Evolutionary conservation across 2,329 filamentous ascomycete genomes (phyloP).

Genomic region (Penicillium digitatum): DNA sequence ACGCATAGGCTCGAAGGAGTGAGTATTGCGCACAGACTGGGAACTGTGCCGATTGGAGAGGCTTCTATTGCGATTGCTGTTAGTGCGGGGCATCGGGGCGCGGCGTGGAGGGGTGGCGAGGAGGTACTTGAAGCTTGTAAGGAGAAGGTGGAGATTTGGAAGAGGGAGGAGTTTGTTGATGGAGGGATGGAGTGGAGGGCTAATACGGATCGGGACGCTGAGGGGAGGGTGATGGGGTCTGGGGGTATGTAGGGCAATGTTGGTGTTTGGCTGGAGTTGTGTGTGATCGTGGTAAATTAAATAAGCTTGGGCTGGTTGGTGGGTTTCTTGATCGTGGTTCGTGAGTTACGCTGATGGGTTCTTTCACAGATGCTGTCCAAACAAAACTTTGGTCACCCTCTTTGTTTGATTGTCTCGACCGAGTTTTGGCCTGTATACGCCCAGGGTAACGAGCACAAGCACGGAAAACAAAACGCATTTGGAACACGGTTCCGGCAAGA

Average conservation of each 20-base stretch:
- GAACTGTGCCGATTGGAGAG: slow-evolving; percentile 81
- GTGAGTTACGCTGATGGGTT: background rate
- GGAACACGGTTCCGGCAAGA: slow-evolving; percentile 11
- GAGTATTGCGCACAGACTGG: slow-evolving; percentile 78
- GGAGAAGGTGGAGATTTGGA: slow-evolving; percentile 88
- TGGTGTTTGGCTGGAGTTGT: background rate
- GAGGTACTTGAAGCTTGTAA: slow-evolving; percentile 86
- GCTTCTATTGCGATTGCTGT: slow-evolving; percentile 90
- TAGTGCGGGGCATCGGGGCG: slow-evolving; percentile 74
- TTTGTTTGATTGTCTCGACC: background rate
- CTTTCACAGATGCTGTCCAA: background rate
- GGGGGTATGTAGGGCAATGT: background rate
- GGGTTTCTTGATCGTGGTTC: background rate
- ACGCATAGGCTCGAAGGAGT: slow-evolving; percentile 66
- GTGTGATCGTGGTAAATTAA: background rate
- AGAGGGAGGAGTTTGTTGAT: slow-evolving; percentile 78
- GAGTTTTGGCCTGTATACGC: too few relatives aligned
- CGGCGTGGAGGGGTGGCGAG: slow-evolving; percentile 83
- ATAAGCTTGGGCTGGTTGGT: background rate
- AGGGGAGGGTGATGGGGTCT: slow-evolving; percentile 25
- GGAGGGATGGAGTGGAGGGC: slow-evolving; percentile 76
- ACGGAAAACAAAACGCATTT: too few relatives aligned
- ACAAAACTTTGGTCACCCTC: background rate
- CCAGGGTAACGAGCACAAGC: background rate
- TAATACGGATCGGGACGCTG: slow-evolving; percentile 69